Evolutionary conservation across 257 asterid species (phyloP), one percentile per base, ranked within the genome.

Genomic region (Nicotiana otophora): DNA sequence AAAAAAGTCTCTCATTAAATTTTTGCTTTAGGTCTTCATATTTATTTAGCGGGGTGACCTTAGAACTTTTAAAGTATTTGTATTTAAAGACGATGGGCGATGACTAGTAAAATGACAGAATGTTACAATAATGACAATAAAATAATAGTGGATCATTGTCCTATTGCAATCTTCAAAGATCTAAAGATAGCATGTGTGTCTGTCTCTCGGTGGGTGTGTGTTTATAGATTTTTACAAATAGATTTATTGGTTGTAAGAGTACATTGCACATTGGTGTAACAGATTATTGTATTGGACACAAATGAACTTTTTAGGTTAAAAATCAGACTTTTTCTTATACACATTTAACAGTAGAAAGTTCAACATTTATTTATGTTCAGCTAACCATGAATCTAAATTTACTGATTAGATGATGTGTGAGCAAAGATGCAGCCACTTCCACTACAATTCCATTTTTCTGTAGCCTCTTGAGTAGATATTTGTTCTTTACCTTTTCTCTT

Each of bases 281-380:
- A 46, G n/a, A 86, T 66, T 77, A 88, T 91, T 58, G 23, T 46
- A 48, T 26, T 48, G 42, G 62, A 72, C 60, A 72, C 20, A 0
- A 14, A 46, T 46, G 62, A 2, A 46, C 60, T 46, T 46, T 72
- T 34, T 72, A 12, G 23, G 23, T 46, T 42, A 14, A 23, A 46
- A 42, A 4, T 53, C 16, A 11, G 65, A 10, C 4, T 12, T 23
- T 20, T 54, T 63, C 11, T 46, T 14, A 3, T 12, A 72, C 58
- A 10, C 17, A 34, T 19, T 67, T 33, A 4, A 34, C 53, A 19
- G 51, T 9, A 42, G 51, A 15, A 55, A 69, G 36, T 62, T 2
- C 16, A 10, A 62, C 7, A 26, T 4, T 61, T 61, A 10, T 20
- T 20, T 61, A 61, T 57, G 9, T 17, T 57, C 9, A 10, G 1